These are phyloP conservation scores for Lodderomyces orthopsilosis DNA, from an alignment of 1,139 yeast genomes.

Conservation along the genomic window DNA sequence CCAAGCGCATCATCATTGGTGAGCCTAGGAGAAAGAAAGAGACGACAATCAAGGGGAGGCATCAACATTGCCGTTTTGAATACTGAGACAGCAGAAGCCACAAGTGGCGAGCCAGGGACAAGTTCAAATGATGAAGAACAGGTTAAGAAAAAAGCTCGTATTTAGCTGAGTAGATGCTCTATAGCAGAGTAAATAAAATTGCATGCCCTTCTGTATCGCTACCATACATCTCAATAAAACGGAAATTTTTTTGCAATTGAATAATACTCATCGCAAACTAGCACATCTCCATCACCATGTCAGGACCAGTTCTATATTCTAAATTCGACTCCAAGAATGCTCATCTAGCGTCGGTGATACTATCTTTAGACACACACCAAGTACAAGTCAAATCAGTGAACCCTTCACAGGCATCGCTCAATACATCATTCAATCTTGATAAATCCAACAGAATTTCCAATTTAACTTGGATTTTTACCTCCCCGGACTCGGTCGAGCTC, in stretches of 20 bases:
- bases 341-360: conserved; percentile 63
- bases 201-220: background rate
- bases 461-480: conserved; percentile 53
- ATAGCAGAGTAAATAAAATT: background rate
- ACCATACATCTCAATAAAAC: conserved; percentile 1
- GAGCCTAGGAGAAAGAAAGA: conserved; percentile 14
- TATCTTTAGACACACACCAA: conserved; percentile 73
- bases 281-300: conserved; percentile 8
- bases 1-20: conserved; percentile 12
- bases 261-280: conserved; percentile 1
- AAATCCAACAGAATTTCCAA: conserved; percentile 52
- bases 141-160: background rate
- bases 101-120: background rate
- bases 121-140: conserved; percentile 1
- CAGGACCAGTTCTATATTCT: conserved; percentile 31
- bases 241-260: conserved; percentile 7
- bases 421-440: conserved; percentile 50
- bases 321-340: conserved; percentile 56
- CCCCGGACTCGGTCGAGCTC: conserved; percentile 26
- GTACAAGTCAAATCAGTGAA: conserved; percentile 60
- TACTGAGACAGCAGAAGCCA: background rate
- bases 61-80: conserved; percentile 15
- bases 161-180: background rate
- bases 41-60: conserved; percentile 33
- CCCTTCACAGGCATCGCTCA: conserved; percentile 28